Evolutionary conservation across 768 basidiomycete genomes (phyloP), one percentile per base, ranked within the genome.

Genomic region (Hypholoma sublateritium): DNA sequence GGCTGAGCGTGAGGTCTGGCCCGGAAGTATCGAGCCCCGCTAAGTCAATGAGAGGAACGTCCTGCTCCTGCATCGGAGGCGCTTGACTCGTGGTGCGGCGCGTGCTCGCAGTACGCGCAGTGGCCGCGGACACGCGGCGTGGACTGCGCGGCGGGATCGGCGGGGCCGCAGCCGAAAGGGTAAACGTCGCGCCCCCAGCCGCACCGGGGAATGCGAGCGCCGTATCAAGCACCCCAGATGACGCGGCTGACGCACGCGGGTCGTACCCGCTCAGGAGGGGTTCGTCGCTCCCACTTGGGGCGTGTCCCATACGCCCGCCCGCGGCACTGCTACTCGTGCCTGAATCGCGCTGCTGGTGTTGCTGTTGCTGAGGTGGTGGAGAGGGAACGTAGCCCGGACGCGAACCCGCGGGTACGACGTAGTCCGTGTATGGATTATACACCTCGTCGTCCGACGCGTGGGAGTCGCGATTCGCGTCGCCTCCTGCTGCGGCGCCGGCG

Each of bases 341-440:
- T 62, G 43, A 45, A 16, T 36, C 34, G 41, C 24, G 39, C 36
- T 25, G 51, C 37, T 24, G 39, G 39, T 41, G 17, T 69, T 12
- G 67, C 69, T 47, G 62, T 67, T 4, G 77, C 77, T 4, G 28
- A 5, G 80, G 76, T 77, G 64, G 75, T 79, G 73, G 67, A n/a
- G 81, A 76, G 36, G 78, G 75, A 17, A 71, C 53, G 60, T 85
- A 84, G 8, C 79, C 83, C 24, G 69, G 68, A 19, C 62, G 59
- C 16, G 66, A 59, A 22, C 59, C 69, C 8, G 62, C 43, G 5
- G 75, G 65, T 45, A 69, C 67, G 44, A 69, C 63, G 60, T 76
- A 80, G 24, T 82, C 83, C 0, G 76, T 72, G 65, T 83, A 85
- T 3, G 85, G 86, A 63, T 87, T 83, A 66, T 74, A 81, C 17